These are phyloP conservation scores for Chiua virens DNA, from an alignment of 768 basidiomycete species.

Conservation along the genomic window DNA sequence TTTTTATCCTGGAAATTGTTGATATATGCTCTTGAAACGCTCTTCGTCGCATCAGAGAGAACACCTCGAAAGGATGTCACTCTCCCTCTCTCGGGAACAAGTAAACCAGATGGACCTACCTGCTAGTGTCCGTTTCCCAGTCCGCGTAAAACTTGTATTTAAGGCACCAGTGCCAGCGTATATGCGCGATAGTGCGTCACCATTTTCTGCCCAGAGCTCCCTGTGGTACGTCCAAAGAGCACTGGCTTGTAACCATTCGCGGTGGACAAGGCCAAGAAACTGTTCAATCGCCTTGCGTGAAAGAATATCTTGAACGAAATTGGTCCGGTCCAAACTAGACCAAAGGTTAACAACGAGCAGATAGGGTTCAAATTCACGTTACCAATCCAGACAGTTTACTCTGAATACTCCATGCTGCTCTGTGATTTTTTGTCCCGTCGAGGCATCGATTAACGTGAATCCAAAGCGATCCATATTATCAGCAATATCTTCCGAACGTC, in stretches of 20 bases:
- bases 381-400: conserved; percentile 97
- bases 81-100: not conserved
- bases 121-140: conserved; percentile 90
- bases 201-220: conserved; percentile 96
- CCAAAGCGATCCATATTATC: conserved; percentile 78
- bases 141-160: conserved; percentile 95
- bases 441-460: conserved; percentile 77
- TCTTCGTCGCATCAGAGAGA: conserved; percentile 95
- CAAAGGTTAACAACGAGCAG: conserved; percentile 2
- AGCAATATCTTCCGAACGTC: conserved; percentile 57
- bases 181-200: conserved; percentile 88
- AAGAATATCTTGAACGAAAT: conserved; percentile 94
- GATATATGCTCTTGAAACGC: conserved; percentile 92
- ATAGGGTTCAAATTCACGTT: not conserved
- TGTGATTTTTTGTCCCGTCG: conserved; percentile 70
- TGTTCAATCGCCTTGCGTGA: conserved; percentile 80
- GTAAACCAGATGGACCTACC: conserved; percentile 41
- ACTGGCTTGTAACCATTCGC: conserved; percentile 69
- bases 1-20: conserved; percentile 96
- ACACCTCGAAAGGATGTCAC: conserved; percentile 52
- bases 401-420: conserved; percentile 90
- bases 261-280: conserved; percentile 75
- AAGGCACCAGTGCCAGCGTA: conserved; percentile 93
- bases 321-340: conserved; percentile 88
- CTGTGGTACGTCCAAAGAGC: conserved; percentile 85